Conservation (phyloP, 352 stramenopile species). For the Phytophthora hybrid region DNA sequence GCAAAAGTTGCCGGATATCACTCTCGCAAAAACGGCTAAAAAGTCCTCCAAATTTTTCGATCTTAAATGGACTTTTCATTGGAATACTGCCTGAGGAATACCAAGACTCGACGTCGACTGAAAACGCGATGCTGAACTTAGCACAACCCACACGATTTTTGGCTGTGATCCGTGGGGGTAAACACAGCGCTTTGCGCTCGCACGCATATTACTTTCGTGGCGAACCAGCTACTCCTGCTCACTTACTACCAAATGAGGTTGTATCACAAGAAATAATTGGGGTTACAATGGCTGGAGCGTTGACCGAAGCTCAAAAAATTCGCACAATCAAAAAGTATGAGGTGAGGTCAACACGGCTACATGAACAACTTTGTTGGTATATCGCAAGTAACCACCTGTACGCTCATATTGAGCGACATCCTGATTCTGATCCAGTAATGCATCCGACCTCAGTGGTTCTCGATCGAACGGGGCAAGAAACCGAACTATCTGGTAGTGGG, state of each 20-base stretch:
- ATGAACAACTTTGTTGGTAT: no score
- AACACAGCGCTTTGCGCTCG: not conserved
- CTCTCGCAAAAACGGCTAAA: no score
- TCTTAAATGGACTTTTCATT: conserved; percentile 18
- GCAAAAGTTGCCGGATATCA: no score
- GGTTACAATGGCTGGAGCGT: not conserved
- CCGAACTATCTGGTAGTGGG: no score
- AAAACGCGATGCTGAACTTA: conserved; percentile 18
- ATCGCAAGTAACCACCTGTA: no score
- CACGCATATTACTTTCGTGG: conserved; percentile 10
- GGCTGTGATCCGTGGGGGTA: not conserved
- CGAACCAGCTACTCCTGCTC: not conserved
- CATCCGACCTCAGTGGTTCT: no score
- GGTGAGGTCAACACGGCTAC: no score
- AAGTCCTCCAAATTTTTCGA: conserved; percentile 1
- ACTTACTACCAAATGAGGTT: no score
- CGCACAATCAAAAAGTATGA: no score
- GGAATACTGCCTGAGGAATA: not conserved
- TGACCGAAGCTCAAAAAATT: not conserved
- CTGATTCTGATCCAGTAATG: no score
- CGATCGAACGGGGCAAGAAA: no score
- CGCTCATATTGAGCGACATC: no score
- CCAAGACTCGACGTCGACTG: conserved; percentile 1
- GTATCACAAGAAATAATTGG: not conserved
- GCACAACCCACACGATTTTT: conserved; percentile 6